A percentile compares a stretch with the other conserved stretches of the same genome.
Conservation (phyloP, 257 asterid genomes). For the Capsicum rhomboideum region DNA sequence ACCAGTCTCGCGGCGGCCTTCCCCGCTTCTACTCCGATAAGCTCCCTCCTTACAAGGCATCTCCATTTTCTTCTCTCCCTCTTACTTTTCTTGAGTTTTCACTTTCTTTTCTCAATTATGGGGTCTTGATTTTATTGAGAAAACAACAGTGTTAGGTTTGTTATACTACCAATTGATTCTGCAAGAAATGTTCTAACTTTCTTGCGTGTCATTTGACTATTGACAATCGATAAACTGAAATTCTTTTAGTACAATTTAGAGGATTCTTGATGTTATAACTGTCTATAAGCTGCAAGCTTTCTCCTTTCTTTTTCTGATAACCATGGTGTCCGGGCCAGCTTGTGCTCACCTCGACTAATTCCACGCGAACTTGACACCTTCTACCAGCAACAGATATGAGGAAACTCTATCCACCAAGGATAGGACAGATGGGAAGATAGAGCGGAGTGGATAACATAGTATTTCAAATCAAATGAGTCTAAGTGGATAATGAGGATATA, state of each 20-base stretch:
- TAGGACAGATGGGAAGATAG: too few relatives aligned
- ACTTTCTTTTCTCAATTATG: background rate
- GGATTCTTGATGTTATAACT: background rate
- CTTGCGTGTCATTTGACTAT: background rate
- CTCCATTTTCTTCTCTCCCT: background rate
- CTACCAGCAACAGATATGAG: too few relatives aligned
- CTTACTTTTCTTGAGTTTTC: background rate
- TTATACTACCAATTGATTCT: background rate
- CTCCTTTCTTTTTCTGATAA: background rate
- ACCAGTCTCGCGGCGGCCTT: constrained; percentile 90
- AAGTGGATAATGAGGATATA: background rate
- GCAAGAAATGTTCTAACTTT: background rate
- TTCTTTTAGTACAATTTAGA: background rate
- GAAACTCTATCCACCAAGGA: too few relatives aligned
- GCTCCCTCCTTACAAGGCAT: constrained; percentile 56
- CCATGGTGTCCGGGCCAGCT: too few relatives aligned
- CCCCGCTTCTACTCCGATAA: constrained; percentile 87
- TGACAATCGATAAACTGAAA: background rate
- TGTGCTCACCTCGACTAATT: too few relatives aligned
- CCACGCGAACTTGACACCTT: too few relatives aligned
- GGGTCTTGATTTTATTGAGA: background rate
- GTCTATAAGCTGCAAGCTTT: background rate
- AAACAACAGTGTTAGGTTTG: background rate
- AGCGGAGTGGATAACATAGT: too few relatives aligned
- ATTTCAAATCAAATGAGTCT: background rate